phyloP scores from a whole-genome alignment of 1,284 basidiomycete species.

The Malassezia sympodialis region DNA sequence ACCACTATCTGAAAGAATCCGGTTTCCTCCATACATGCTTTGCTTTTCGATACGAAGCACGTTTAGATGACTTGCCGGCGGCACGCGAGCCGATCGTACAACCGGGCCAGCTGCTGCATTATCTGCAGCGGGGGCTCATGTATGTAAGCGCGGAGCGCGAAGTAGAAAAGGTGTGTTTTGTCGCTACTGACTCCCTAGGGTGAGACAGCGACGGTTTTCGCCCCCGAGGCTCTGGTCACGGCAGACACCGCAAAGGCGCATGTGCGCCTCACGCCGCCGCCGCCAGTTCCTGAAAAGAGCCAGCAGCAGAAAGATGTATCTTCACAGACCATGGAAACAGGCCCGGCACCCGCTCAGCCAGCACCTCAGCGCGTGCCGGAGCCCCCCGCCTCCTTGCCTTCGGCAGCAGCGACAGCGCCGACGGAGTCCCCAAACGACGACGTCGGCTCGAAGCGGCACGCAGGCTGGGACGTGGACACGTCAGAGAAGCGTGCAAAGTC shows the following conservation, averaged over 20 bases:
- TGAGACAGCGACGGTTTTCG: background rate
- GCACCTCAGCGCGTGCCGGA: background rate
- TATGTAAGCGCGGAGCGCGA: constrained; percentile 43
- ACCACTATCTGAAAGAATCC: constrained; percentile 48
- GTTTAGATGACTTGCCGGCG: constrained; percentile 40
- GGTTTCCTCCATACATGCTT: constrained; percentile 20
- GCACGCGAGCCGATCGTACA: constrained; percentile 40
- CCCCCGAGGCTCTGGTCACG: background rate
- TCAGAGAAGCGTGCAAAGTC: background rate
- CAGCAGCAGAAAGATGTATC: background rate
- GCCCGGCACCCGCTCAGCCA: background rate
- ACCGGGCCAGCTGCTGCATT: constrained; percentile 38
- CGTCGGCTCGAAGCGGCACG: background rate
- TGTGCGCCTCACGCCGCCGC: background rate
- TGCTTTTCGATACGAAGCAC: constrained; percentile 35
- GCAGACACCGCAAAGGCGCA: background rate
- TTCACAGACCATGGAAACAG: background rate
- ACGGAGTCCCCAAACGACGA: background rate
- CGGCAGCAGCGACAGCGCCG: background rate
- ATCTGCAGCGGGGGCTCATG: constrained; percentile 42
- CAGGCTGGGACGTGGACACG: background rate
- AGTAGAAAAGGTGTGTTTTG: background rate
- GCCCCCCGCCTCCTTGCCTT: background rate
- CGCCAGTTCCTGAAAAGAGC: background rate
- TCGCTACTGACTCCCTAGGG: background rate